phyloP scores from a whole-genome alignment of 306 rosid genomes.

The Dryas octopetala region DNA sequence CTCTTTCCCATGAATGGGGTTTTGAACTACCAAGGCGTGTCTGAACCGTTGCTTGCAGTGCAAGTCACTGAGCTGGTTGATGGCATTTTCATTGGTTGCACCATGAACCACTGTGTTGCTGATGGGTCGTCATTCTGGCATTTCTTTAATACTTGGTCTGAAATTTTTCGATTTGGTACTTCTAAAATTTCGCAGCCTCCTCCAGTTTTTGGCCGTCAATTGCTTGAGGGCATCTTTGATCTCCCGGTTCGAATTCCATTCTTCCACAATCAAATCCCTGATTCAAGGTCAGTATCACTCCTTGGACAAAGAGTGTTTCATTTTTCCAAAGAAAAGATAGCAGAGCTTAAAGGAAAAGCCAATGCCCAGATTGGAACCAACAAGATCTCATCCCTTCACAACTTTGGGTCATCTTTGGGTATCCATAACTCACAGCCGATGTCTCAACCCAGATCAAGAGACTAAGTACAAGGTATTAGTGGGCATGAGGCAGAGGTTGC shows the following conservation, averaged over 20 bases:
- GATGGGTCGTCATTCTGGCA: slow-evolving; percentile 38
- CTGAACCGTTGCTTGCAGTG: slow-evolving; percentile 35
- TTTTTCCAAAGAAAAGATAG: slow-evolving; percentile 29
- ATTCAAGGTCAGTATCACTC: not conserved
- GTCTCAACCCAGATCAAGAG: slow-evolving; percentile 12
- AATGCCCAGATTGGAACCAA: slow-evolving; percentile 24
- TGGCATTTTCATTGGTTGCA: slow-evolving; percentile 32
- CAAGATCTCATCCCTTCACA: slow-evolving; percentile 50
- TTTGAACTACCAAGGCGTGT: slow-evolving; percentile 20
- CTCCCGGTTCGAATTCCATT: slow-evolving; percentile 11
- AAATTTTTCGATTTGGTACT: slow-evolving; percentile 21
- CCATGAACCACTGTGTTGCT: slow-evolving; percentile 20
- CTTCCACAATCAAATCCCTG: not conserved
- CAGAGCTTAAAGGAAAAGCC: slow-evolving; percentile 37
- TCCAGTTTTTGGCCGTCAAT: slow-evolving; percentile 7
- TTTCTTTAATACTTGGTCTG: slow-evolving; percentile 41
- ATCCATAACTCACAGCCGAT: slow-evolving; percentile 19
- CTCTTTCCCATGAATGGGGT: slow-evolving; percentile 30
- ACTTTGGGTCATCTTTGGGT: slow-evolving; percentile 41
- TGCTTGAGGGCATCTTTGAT: not conserved
- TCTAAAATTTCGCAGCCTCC: not conserved
- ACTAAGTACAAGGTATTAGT: not conserved
- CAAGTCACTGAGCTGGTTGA: slow-evolving; percentile 44
- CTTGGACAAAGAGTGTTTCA: slow-evolving; percentile 21
- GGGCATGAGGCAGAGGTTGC: slow-evolving; percentile 25